phyloP scores from a whole-genome alignment of 495 filamentous ascomycete genomes.

The Aspergillus ostianus region DNA sequence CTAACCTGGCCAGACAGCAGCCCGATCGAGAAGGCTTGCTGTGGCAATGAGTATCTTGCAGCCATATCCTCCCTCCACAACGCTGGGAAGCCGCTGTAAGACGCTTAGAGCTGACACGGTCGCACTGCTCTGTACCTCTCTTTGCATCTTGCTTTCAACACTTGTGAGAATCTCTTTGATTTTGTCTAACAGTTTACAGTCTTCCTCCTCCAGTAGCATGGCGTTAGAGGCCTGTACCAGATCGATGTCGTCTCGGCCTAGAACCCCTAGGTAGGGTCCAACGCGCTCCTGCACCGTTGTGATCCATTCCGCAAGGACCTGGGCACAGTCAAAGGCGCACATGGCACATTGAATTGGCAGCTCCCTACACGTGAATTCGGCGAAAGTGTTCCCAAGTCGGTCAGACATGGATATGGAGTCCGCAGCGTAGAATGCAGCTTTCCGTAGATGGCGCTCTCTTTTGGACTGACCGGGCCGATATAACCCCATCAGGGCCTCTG shows the following conservation, averaged over 20 bases:
- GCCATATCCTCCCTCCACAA: slow-evolving; percentile 70
- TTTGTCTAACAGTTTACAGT: slow-evolving; percentile 82
- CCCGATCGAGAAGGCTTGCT: slow-evolving; percentile 85
- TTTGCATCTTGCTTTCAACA: slow-evolving; percentile 77
- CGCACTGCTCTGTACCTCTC: slow-evolving; percentile 46
- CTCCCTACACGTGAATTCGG: slow-evolving; percentile 81
- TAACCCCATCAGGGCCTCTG: slow-evolving; percentile 31
- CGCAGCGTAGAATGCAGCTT: slow-evolving; percentile 91
- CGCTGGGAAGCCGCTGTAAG: slow-evolving; percentile 54
- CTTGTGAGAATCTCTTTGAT: slow-evolving; percentile 77
- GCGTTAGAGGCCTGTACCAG: slow-evolving; percentile 73
- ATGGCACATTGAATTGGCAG: slow-evolving; percentile 91
- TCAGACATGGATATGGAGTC: slow-evolving; percentile 91
- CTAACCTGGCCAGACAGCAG: slow-evolving; percentile 89
- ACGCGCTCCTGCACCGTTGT: slow-evolving; percentile 93
- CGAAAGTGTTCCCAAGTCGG: slow-evolving; percentile 81
- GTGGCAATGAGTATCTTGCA: slow-evolving; percentile 84
- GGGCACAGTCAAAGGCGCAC: slow-evolving; percentile 94
- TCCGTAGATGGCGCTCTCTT: slow-evolving; percentile 85
- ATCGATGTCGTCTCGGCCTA: slow-evolving; percentile 80
- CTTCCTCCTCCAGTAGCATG: slow-evolving; percentile 90
- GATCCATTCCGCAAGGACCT: slow-evolving; percentile 95
- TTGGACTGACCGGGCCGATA: slow-evolving; percentile 49
- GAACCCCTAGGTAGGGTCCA: slow-evolving; percentile 79
- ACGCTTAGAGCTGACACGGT: slow-evolving; percentile 50